Evolutionary conservation across 768 basidiomycete species (phyloP).

Genomic region (Xerocomellus chrysenteron): DNA sequence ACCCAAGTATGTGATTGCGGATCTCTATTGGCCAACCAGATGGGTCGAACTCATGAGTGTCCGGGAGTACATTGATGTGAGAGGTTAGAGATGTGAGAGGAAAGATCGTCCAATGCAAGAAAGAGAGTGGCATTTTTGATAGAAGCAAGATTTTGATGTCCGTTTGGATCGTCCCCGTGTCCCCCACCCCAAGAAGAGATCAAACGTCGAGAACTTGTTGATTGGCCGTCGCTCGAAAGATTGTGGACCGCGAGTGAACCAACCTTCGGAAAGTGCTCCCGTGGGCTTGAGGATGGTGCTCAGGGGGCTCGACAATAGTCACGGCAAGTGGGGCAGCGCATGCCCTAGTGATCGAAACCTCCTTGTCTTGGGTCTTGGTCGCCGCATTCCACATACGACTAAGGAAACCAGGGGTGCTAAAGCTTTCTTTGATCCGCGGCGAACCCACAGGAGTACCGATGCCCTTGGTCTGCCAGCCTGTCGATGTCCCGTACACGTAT

Average conservation of each 20-base stretch:
- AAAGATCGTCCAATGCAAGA: slow-evolving; percentile 18
- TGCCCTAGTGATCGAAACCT: slow-evolving; percentile 10
- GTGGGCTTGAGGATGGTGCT: slow-evolving; percentile 25
- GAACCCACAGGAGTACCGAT: slow-evolving; percentile 16
- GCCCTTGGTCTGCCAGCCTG: slow-evolving; percentile 12
- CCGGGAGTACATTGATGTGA: slow-evolving; percentile 19
- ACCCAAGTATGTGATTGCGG: slow-evolving; percentile 11
- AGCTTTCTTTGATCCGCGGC: slow-evolving; percentile 34
- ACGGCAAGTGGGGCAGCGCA: slow-evolving; percentile 15
- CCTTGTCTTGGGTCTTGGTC: slow-evolving; percentile 39
- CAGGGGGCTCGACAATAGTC: slow-evolving; percentile 28
- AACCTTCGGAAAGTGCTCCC: slow-evolving; percentile 40
- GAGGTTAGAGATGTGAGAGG: slow-evolving; percentile 31
- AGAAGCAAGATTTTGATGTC: slow-evolving; percentile 25
- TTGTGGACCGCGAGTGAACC: slow-evolving; percentile 45
- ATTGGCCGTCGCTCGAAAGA: slow-evolving; percentile 36
- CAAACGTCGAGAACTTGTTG: slow-evolving; percentile 29
- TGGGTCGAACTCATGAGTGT: slow-evolving; percentile 18
- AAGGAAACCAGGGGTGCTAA: slow-evolving; percentile 52
- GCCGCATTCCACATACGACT: slow-evolving; percentile 77
- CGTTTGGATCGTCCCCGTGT: slow-evolving; percentile 11
- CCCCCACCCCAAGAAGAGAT: slow-evolving; percentile 8
- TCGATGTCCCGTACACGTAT: slow-evolving; percentile 27
- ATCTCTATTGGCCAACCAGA: background rate
- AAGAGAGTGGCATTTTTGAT: slow-evolving; percentile 19